These are phyloP conservation scores for Xylariaceae sp. DNA, from an alignment of 2,329 filamentous ascomycete species.

Conservation along the genomic window DNA sequence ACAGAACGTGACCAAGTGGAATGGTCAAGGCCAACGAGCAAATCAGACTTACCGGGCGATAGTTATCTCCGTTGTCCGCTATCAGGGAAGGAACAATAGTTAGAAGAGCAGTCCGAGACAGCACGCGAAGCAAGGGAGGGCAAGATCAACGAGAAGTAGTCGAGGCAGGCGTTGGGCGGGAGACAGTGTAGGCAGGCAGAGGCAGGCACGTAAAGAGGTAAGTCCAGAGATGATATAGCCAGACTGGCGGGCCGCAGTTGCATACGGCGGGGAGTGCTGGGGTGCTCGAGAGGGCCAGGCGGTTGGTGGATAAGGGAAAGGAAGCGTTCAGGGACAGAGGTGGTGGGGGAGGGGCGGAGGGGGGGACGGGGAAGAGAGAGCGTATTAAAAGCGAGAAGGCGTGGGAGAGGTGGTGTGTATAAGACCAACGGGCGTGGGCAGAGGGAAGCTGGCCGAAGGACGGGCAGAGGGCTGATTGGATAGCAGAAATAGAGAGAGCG, in stretches of 20 bases:
- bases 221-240: too few species aligned
- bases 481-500: slow-evolving; percentile 17
- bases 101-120: slow-evolving; percentile 28
- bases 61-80: slow-evolving; percentile 55
- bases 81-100: slow-evolving; percentile 28
- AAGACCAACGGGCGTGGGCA: slow-evolving; percentile 18
- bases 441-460: slow-evolving; percentile 19
- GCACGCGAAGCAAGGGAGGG: slow-evolving; percentile 17
- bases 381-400: slow-evolving; percentile 22
- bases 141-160: slow-evolving; percentile 12
- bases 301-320: slow-evolving; percentile 38
- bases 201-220: too few species aligned
- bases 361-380: too few species aligned
- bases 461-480: slow-evolving; percentile 18
- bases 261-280: slow-evolving; percentile 25
- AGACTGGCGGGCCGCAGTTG: slow-evolving; percentile 24
- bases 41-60: slow-evolving; percentile 47
- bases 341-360: too few species aligned
- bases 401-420: slow-evolving; percentile 14
- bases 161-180: too few species aligned
- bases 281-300: slow-evolving; percentile 27
- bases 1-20: too few species aligned
- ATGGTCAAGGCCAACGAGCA: too few species aligned
- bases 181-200: too few species aligned
- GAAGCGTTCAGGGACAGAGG: slow-evolving; percentile 37